Evolutionary conservation across 2,329 filamentous ascomycete species (phyloP).

Genomic region (Decorospora gaudefroyi): DNA sequence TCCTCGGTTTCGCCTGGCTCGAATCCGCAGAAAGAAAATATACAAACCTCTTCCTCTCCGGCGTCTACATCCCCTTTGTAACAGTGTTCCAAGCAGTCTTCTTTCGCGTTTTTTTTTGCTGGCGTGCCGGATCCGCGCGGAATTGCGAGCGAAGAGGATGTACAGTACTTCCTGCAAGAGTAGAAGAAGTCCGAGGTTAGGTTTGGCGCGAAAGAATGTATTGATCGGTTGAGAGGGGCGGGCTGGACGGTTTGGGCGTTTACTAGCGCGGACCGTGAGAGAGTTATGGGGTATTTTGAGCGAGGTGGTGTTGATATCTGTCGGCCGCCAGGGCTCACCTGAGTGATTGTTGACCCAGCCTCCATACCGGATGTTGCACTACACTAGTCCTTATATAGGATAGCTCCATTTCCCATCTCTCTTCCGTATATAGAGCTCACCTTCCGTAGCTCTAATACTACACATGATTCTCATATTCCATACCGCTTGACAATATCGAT

Average conservation of each 20-base stretch:
- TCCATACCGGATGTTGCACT: no score
- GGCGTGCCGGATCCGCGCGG: conserved; percentile 52
- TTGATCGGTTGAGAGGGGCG: conserved; percentile 50
- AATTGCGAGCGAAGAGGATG: conserved; percentile 52
- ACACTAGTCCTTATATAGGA: no score
- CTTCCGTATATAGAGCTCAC: no score
- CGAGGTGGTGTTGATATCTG: conserved; percentile 56
- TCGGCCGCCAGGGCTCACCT: no score
- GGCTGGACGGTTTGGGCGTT: conserved; percentile 61
- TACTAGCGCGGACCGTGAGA: conserved; percentile 56
- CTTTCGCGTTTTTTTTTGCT: conserved; percentile 54
- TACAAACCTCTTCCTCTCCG: conserved; percentile 55
- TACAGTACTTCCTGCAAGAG: conserved; percentile 47
- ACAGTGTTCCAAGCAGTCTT: conserved; percentile 54
- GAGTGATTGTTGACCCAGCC: no score
- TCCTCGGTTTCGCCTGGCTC: conserved; percentile 56
- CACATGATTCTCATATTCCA: no score
- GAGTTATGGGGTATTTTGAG: conserved; percentile 60
- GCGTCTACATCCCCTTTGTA: conserved; percentile 52
- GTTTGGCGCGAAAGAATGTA: conserved; percentile 50
- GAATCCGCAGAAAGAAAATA: conserved; percentile 56
- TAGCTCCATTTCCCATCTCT: no score
- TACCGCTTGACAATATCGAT: no score
- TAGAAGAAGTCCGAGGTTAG: conserved; percentile 46
- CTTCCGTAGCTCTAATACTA: no score